phyloP scores from a whole-genome alignment of 306 rosid genomes.

The Mimosa pudica region DNA sequence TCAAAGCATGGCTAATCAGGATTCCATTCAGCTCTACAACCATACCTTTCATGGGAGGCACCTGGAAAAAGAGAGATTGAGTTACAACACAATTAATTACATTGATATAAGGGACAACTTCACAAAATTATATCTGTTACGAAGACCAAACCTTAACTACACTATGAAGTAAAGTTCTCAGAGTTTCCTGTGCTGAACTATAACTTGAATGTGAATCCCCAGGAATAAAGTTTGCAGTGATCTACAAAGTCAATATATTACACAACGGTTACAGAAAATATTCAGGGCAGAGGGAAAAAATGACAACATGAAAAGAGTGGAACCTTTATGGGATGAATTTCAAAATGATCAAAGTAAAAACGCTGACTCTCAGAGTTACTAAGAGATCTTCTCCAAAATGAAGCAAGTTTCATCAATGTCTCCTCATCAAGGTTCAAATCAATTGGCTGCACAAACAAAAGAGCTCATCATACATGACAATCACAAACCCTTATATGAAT shows the following conservation, averaged over 20 bases:
- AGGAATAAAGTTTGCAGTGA: slow-evolving; percentile 83
- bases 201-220: slow-evolving; percentile 84
- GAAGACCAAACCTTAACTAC: slow-evolving; percentile 75
- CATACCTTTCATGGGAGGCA: slow-evolving; percentile 83
- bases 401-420: slow-evolving; percentile 77
- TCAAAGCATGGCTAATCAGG: slow-evolving; percentile 85
- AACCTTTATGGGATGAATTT: slow-evolving; percentile 95
- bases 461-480: slow-evolving; percentile 38
- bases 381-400: slow-evolving; percentile 95
- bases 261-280: slow-evolving; percentile 31
- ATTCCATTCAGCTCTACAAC: slow-evolving; percentile 93
- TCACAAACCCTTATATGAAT: slow-evolving; percentile 28
- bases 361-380: slow-evolving; percentile 65
- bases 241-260: slow-evolving; percentile 49
- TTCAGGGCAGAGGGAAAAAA: slow-evolving; percentile 25
- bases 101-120: slow-evolving; percentile 17
- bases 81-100: slow-evolving; percentile 19
- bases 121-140: background rate
- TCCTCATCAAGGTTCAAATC: slow-evolving; percentile 95
- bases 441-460: slow-evolving; percentile 62
- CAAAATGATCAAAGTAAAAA: slow-evolving; percentile 91
- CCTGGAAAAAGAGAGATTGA: slow-evolving; percentile 49
- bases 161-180: slow-evolving; percentile 88
- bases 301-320: slow-evolving; percentile 27
- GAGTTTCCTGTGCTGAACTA: slow-evolving; percentile 89